These are phyloP conservation scores for Saccharomyces jurei DNA, from an alignment of 805 yeast species.

Conservation along the genomic window DNA sequence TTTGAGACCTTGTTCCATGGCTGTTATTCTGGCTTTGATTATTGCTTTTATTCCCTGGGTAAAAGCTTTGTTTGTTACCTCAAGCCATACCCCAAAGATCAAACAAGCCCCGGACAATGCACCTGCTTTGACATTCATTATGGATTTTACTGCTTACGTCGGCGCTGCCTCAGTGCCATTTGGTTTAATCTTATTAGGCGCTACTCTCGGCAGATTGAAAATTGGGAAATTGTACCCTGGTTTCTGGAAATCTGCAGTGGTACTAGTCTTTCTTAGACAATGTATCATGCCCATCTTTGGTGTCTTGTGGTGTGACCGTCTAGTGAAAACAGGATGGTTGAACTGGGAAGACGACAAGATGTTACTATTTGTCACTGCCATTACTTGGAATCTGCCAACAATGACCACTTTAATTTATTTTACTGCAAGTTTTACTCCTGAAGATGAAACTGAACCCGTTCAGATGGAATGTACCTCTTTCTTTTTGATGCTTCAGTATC, in stretches of 20 bases:
- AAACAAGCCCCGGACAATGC: constrained; percentile 76
- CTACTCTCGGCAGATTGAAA: constrained; percentile 72
- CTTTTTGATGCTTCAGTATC: constrained; percentile 65
- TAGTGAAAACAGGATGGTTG: constrained; percentile 62
- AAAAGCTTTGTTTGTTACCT: constrained; percentile 58
- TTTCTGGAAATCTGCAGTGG: constrained; percentile 55
- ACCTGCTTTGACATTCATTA: constrained; percentile 80
- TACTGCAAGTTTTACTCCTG: constrained; percentile 82
- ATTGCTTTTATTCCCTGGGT: constrained; percentile 86
- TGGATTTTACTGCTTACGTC: constrained; percentile 71
- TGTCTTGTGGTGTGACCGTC: constrained; percentile 50
- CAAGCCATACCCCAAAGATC: constrained; percentile 37
- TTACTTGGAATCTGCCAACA: constrained; percentile 76
- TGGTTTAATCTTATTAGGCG: constrained; percentile 79
- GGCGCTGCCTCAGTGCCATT: constrained; percentile 88
- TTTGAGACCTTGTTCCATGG: constrained; percentile 62
- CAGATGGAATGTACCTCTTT: constrained; percentile 84
- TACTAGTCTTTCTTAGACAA: constrained; percentile 50
- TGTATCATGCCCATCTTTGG: constrained; percentile 79
- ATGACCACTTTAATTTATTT: constrained; percentile 84
- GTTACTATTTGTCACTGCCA: constrained; percentile 64
- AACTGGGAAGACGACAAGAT: constrained; percentile 40
- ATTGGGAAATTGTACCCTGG: constrained; percentile 57
- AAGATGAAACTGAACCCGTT: constrained; percentile 34
- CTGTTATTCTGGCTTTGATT: constrained; percentile 56